A percentile compares a stretch with the other conserved stretches of the same genome.
Conservation (phyloP, 208 protist genomes). For the Trypanosoma boissoni region DNA sequence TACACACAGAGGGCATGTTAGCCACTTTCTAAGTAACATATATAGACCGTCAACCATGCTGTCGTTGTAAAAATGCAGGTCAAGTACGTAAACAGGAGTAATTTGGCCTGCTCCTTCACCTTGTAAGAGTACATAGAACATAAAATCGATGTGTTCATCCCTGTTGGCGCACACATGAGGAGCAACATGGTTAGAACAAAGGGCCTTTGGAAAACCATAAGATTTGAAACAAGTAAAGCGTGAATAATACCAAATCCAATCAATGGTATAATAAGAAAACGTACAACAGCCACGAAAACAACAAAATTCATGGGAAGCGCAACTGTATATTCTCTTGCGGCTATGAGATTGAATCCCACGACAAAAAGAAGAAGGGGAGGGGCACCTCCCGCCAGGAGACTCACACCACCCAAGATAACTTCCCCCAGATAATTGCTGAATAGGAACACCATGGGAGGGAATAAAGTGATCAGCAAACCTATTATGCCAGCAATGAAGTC, state of each 20-base stretch:
- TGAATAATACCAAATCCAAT: slow-evolving; percentile 60
- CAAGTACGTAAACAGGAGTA: slow-evolving; percentile 71
- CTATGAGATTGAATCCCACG: slow-evolving; percentile 34
- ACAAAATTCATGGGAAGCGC: slow-evolving; percentile 25
- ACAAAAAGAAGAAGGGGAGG: slow-evolving; percentile 43
- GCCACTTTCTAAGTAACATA: slow-evolving; percentile 13
- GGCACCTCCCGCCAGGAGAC: slow-evolving; percentile 30
- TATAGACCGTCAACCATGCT: slow-evolving; percentile 44
- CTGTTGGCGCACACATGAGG: slow-evolving; percentile 52
- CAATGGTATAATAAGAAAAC: slow-evolving; percentile 52
- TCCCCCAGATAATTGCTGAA: slow-evolving; percentile 22
- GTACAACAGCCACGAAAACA: slow-evolving; percentile 37
- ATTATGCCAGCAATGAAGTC: slow-evolving; percentile 25
- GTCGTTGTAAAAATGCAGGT: slow-evolving; percentile 47
- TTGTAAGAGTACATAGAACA: slow-evolving; percentile 63
- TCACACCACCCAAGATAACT: slow-evolving; percentile 30
- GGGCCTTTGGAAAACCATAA: slow-evolving; percentile 46
- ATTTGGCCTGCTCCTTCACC: slow-evolving; percentile 42
- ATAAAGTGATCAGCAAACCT: slow-evolving; percentile 36
- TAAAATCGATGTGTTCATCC: slow-evolving; percentile 64
- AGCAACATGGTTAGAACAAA: slow-evolving; percentile 66
- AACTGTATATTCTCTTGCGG: slow-evolving; percentile 8
- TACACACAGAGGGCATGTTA: not conserved
- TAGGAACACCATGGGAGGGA: slow-evolving; percentile 35
- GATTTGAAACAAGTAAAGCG: slow-evolving; percentile 27